phyloP scores from a whole-genome alignment of 768 basidiomycete species.

The Suillus luteus region DNA sequence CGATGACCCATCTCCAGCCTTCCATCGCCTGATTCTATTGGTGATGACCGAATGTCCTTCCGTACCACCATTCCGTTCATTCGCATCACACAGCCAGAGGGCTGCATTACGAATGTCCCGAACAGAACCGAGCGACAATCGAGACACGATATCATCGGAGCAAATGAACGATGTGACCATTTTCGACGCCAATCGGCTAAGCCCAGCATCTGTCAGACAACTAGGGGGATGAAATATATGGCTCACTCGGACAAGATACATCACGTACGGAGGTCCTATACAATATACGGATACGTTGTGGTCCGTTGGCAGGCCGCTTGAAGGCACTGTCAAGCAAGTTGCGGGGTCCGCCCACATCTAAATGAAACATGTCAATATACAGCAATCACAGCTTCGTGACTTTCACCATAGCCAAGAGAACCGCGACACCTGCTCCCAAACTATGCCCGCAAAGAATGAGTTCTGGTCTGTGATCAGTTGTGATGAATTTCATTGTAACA shows the following conservation, averaged over 20 bases:
- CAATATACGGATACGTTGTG: constrained; percentile 74
- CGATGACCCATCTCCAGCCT: constrained; percentile 54
- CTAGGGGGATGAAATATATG: constrained; percentile 33
- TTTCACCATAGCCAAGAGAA: constrained; percentile 70
- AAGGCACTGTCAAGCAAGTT: constrained; percentile 67
- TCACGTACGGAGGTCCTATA: constrained; percentile 75
- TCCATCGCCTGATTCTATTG: constrained; percentile 57
- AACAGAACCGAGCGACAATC: constrained; percentile 76
- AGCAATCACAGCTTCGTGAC: not conserved
- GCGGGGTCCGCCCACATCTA: constrained; percentile 87
- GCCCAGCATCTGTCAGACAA: constrained; percentile 59
- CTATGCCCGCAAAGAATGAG: constrained; percentile 82
- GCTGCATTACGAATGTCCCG: constrained; percentile 75
- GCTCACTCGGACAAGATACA: not conserved
- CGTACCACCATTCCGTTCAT: constrained; percentile 40
- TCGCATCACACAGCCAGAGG: constrained; percentile 78
- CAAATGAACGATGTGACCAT: constrained; percentile 80
- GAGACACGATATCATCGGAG: constrained; percentile 79
- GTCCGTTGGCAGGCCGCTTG: constrained; percentile 69
- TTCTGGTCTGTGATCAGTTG: constrained; percentile 40
- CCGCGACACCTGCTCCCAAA: constrained; percentile 81
- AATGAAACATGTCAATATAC: constrained; percentile 4
- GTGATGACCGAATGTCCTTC: constrained; percentile 44
- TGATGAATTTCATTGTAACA: not conserved
- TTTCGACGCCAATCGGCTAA: constrained; percentile 59